These are phyloP conservation scores for Populus davidiana DNA, from an alignment of 345 rosid genomes.

Conservation along the genomic window DNA sequence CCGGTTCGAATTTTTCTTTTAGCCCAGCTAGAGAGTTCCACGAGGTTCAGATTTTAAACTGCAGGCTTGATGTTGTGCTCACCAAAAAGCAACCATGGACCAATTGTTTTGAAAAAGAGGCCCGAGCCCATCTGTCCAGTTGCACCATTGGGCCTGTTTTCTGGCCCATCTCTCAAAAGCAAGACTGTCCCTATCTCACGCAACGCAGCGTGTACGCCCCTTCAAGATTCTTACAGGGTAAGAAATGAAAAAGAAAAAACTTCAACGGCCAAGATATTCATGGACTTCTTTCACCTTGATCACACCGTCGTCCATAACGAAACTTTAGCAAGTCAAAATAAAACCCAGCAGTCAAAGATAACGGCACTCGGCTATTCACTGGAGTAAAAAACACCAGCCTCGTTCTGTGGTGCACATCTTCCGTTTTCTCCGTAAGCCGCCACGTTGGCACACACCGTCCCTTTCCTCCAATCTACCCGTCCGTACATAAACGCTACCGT, in stretches of 20 bases:
- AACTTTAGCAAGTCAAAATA: neutral
- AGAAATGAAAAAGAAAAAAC: neutral
- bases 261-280: neutral
- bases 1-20: too few species aligned
- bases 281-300: neutral
- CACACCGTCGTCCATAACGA: neutral
- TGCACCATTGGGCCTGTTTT: too few species aligned
- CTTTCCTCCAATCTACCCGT: neutral
- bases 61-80: too few species aligned
- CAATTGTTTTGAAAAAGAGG: too few species aligned
- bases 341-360: neutral
- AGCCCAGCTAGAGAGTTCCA: too few species aligned
- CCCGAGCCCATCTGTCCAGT: too few species aligned
- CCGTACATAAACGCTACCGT: neutral
- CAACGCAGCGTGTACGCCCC: neutral
- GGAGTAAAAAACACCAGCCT: neutral
- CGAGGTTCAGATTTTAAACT: too few species aligned
- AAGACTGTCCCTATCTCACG: too few species aligned
- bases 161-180: too few species aligned
- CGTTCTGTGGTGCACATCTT: neutral
- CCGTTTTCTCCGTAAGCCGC: neutral
- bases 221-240: neutral
- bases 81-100: too few species aligned
- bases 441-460: constrained; percentile 11
- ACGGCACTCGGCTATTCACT: neutral